Conservation (phyloP, 176 grass and related monocot genomes). For the Triticum turgidum region DNA sequence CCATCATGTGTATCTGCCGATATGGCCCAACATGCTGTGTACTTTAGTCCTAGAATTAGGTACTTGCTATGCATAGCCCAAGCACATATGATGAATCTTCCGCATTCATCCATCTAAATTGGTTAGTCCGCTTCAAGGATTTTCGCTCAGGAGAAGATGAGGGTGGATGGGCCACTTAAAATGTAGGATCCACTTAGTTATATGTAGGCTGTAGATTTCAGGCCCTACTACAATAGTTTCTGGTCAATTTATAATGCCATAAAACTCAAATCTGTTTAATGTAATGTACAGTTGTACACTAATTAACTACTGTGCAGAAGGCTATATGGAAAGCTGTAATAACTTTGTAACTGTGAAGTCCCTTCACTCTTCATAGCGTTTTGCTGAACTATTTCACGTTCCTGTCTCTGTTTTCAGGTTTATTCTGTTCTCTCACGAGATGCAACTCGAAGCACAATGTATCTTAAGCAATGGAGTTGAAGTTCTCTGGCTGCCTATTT, state of each 20-base stretch:
- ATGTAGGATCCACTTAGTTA: not conserved
- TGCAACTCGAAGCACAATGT: not conserved
- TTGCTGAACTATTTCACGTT: slow-evolving; percentile 3
- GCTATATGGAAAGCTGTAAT: not conserved
- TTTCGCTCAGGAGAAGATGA: not conserved
- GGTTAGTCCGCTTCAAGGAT: not conserved
- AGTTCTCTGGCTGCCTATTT: slow-evolving; percentile 32
- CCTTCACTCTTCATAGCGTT: not conserved
- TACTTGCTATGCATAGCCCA: not conserved
- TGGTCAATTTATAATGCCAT: not conserved
- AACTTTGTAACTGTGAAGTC: not conserved
- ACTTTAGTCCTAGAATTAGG: slow-evolving; percentile 5
- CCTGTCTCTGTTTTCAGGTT: slow-evolving; percentile 25
- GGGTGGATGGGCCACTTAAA: not conserved
- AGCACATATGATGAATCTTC: not conserved
- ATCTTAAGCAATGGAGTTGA: slow-evolving; percentile 16
- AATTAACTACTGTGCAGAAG: not conserved
- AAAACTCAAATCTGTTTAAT: not conserved
- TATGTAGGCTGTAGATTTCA: not conserved
- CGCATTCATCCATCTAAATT: not conserved
- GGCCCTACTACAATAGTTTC: not conserved
- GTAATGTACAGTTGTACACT: not conserved
- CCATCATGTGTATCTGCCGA: not conserved
- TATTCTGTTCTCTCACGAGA: slow-evolving; percentile 8
- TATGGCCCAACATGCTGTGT: not conserved